phyloP scores from a whole-genome alignment of 805 yeast species.

The Ogataea salicorniae region DNA sequence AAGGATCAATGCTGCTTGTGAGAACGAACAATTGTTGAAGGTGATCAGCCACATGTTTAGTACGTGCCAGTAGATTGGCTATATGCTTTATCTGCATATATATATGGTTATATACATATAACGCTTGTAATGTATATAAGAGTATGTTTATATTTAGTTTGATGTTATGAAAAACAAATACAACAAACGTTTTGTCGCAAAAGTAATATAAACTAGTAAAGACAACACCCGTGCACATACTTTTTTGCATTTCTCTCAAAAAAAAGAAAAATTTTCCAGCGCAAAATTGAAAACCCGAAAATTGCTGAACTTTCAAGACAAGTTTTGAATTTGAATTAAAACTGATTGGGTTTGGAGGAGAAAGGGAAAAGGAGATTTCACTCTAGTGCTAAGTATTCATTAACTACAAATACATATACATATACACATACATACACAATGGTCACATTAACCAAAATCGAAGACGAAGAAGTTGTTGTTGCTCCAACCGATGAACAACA shows the following conservation, averaged over 20 bases:
- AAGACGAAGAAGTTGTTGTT: constrained; percentile 38
- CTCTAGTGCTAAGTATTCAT: no score
- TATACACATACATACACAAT: constrained; percentile 29
- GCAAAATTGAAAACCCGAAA: neutral
- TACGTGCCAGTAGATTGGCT: constrained; percentile 48
- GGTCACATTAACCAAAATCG: constrained; percentile 75
- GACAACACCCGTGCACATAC: no score
- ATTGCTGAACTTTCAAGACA: no score
- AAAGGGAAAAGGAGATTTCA: neutral
- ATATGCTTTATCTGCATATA: no score
- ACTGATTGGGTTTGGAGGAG: neutral
- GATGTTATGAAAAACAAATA: neutral
- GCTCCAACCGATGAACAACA: no score
- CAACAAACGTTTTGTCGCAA: neutral
- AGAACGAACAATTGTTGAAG: constrained; percentile 81
- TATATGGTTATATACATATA: no score
- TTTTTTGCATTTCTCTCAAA: neutral
- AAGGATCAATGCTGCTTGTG: constrained; percentile 97
- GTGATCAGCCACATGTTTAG: constrained; percentile 93
- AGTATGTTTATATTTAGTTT: no score
- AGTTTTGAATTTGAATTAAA: no score
- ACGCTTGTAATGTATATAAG: no score
- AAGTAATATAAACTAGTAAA: neutral
- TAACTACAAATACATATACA: neutral
- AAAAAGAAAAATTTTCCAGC: constrained; percentile 4